These are phyloP conservation scores for Teratosphaeria pseudoeucalypti DNA, from an alignment of 2,329 filamentous ascomycete species.

Conservation along the genomic window DNA sequence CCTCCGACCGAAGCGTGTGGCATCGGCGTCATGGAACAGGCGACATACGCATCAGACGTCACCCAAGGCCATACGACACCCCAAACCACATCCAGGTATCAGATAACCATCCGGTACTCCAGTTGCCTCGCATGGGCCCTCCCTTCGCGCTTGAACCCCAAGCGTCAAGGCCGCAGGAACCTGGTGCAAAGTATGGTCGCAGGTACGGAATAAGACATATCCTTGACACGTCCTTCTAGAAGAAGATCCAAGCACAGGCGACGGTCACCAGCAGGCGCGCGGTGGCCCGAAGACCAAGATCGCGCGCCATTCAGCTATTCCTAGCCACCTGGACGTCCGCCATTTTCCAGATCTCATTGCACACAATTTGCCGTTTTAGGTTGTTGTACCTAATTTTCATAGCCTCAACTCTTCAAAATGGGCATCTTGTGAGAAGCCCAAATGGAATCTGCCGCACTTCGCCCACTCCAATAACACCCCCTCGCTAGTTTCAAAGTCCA, in stretches of 20 bases:
- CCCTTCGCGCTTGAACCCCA: background rate
- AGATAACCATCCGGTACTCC: background rate
- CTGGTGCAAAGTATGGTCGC: background rate
- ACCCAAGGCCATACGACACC: background rate
- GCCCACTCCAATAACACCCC: constrained; percentile 28
- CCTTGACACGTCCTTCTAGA: background rate
- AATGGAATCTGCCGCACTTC: constrained; percentile 33
- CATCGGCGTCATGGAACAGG: background rate
- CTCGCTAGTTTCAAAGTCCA: constrained; percentile 28
- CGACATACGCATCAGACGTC: background rate
- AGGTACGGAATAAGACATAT: background rate
- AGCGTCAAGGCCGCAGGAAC: background rate
- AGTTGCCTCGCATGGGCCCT: background rate
- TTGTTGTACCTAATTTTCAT: background rate
- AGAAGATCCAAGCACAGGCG: background rate
- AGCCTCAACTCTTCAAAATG: constrained; percentile 29
- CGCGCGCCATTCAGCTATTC: background rate
- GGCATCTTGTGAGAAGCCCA: constrained; percentile 33
- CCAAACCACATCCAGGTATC: background rate
- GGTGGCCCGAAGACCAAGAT: background rate
- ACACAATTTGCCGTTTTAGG: background rate
- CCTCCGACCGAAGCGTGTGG: background rate
- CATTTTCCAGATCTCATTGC: background rate
- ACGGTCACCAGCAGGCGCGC: too few relatives aligned
- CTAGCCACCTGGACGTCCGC: background rate